Percentiles rank a stretch among this genome's conserved stretches.
Conservation (phyloP, 148 eudicot species). For the Vaccinium darrowii region DNA sequence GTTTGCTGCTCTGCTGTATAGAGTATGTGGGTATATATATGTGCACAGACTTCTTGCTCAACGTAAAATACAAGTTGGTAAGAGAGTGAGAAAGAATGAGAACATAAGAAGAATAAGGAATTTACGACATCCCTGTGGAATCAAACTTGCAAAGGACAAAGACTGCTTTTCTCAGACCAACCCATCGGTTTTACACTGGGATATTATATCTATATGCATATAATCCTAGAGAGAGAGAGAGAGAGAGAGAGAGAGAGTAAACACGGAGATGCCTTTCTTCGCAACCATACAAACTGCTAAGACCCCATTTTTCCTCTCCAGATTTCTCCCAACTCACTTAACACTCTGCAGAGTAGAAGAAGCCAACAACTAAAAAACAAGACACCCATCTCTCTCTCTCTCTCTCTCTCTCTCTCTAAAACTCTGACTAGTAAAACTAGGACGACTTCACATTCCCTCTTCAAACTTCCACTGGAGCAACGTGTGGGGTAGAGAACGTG, state of each 20-base stretch:
- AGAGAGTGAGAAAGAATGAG: neutral
- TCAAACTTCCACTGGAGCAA: conserved; percentile 4
- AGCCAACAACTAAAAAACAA: too few relatives aligned
- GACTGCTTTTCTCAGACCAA: neutral
- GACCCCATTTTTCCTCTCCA: too few relatives aligned
- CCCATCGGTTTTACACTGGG: conserved; percentile 1
- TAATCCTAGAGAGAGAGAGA: neutral
- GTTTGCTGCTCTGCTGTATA: neutral
- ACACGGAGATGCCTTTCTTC: too few relatives aligned
- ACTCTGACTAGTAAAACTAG: conserved; percentile 12
- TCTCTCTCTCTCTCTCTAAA: neutral
- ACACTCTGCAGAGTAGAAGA: too few relatives aligned
- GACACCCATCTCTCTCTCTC: neutral
- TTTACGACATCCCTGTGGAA: neutral
- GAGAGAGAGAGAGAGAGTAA: neutral
- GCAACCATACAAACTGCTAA: too few relatives aligned
- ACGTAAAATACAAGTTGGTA: neutral
- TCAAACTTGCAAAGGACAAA: neutral
- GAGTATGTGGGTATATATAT: neutral
- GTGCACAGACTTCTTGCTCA: neutral
- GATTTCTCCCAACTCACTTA: too few relatives aligned
- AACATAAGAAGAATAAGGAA: neutral
- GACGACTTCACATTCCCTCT: conserved; percentile 4
- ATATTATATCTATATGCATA: neutral
- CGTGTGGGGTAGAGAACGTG: neutral